These are phyloP conservation scores for Lactarius evosmus DNA, from an alignment of 768 basidiomycete species.

Conservation along the genomic window DNA sequence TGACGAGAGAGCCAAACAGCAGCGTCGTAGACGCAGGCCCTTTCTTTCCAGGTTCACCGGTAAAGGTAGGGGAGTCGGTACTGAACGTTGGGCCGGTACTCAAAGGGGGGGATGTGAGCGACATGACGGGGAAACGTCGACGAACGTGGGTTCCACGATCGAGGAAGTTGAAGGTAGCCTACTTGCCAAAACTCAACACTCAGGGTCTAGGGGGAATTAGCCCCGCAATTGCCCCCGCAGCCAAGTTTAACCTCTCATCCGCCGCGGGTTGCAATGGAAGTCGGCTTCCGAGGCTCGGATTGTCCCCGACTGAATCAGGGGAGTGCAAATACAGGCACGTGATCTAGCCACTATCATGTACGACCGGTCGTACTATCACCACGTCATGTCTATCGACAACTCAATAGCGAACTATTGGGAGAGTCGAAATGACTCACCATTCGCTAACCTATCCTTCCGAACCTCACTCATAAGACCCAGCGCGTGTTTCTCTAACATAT, in stretches of 20 bases:
- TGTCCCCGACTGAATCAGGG: not conserved
- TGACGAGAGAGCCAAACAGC: constrained; percentile 12
- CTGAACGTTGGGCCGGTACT: not conserved
- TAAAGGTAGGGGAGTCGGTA: not conserved
- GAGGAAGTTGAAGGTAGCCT: not conserved
- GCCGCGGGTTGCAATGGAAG: constrained; percentile 1
- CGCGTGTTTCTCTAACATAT: constrained; percentile 80
- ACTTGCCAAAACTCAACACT: not conserved
- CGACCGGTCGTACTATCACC: constrained; percentile 5
- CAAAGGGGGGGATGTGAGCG: not conserved
- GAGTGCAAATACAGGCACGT: not conserved
- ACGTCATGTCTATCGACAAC: constrained; percentile 23
- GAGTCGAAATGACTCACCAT: constrained; percentile 33
- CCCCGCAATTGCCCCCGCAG: not conserved
- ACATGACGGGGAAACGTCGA: constrained; percentile 15
- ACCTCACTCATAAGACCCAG: constrained; percentile 54
- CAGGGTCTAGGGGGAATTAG: not conserved
- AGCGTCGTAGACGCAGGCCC: not conserved
- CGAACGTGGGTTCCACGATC: not conserved
- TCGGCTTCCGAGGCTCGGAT: too few species aligned
- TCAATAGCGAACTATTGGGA: not conserved
- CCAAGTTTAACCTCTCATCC: not conserved
- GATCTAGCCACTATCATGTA: not conserved
- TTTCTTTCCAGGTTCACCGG: not conserved
- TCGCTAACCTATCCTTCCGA: constrained; percentile 46